Base-by-base conservation (phyloP, 2,329 filamentous ascomycete genomes). In the Colletotrichum acutatum region DNA sequence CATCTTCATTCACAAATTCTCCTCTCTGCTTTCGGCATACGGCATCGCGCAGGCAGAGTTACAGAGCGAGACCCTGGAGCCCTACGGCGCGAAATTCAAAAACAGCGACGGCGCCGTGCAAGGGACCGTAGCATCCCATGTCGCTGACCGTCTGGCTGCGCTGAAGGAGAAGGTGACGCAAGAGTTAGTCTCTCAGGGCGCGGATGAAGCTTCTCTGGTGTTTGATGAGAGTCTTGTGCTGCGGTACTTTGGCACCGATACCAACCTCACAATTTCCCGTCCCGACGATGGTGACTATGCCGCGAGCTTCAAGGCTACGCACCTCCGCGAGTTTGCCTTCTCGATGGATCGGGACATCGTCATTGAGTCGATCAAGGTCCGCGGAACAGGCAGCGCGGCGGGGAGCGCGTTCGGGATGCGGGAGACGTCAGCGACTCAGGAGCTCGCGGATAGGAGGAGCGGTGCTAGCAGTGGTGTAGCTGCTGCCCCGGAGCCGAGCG, bases 1-100 rank as follows among this genome's bases (percentile, higher is more conserved):
- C 0, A 80, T 86, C 12, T 74, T 87, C 2, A 83, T 86, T n/a
- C 85, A 85, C 66, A 81, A 82, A 24, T 82, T 80, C 59, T 84
- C 82, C 0, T 82, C 80, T 0, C 76, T 85, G 3, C 76, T 86
- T 1, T 86, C 84, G 0, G 85, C 85, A 0, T 85, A 86, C 65
- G 84, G 84, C 14, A 84, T 86, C 75, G 80, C 83, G 1, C 78
- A 84, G 5, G 82, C 84, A 0, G 79, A 84, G 66, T 76, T 85
- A 0, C 82, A 84, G 4, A 76, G 78, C 5, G 84, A 86, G 49
- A 76, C 76, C 0, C 79, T 80, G 58, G 79, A 81, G 67, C 83
- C 83, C 0, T 80, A 77, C 11, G 78, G 80, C 2, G 76, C 76
- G 12, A 64, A 75, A 46, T 68, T 79, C 56, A 42, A 74, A 28